A percentile compares a stretch with the other conserved stretches of the same genome.
These are phyloP conservation scores for Zygotorulaspora danielsina DNA, from an alignment of 805 yeast species.

Conservation along the genomic window DNA sequence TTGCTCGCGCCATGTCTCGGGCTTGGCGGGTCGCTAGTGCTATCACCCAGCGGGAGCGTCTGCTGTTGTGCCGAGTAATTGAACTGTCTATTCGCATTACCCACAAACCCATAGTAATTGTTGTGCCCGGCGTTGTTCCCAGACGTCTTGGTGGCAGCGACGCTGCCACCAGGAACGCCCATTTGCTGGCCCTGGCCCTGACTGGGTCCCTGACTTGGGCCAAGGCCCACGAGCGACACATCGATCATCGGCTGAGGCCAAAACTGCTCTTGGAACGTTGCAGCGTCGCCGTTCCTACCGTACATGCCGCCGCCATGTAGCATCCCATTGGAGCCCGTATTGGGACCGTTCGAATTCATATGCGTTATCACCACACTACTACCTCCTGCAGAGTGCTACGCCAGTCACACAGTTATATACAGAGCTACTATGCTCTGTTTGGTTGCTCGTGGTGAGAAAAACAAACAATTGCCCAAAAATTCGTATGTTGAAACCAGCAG, in stretches of 20 bases:
- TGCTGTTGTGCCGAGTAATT: neutral
- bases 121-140: neutral
- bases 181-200: neutral
- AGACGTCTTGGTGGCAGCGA: neutral
- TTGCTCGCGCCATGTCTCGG: conserved; percentile 1
- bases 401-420: too few relatives aligned
- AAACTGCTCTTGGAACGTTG: conserved; percentile 7
- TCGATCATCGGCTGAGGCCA: conserved; percentile 3
- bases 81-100: neutral
- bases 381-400: too few relatives aligned
- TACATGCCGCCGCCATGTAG: neutral
- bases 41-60: neutral
- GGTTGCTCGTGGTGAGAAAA: too few relatives aligned
- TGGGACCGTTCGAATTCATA: neutral
- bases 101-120: neutral
- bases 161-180: neutral
- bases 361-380: too few relatives aligned
- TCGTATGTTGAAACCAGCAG: too few relatives aligned
- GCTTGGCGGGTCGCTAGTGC: conserved; percentile 7
- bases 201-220: neutral
- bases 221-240: neutral
- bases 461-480: too few relatives aligned
- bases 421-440: too few relatives aligned
- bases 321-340: conserved; percentile 5
- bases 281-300: neutral